phyloP scores from a whole-genome alignment of 1,139 yeast species.

The Waltiozyma sp. region DNA sequence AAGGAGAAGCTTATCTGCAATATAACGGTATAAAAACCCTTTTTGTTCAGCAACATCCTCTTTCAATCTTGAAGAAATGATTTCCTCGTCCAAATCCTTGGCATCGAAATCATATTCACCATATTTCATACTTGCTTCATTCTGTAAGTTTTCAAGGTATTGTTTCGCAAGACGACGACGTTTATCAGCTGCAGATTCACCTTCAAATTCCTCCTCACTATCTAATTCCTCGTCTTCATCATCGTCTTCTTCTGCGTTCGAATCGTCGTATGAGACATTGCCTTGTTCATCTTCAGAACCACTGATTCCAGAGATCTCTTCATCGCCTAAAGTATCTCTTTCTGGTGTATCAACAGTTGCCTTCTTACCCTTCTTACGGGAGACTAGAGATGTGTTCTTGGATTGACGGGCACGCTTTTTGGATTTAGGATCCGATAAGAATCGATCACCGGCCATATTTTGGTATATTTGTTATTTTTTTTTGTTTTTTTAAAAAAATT shows the following conservation, averaged over 20 bases:
- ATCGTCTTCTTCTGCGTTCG: constrained; percentile 23
- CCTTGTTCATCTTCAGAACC: constrained; percentile 18
- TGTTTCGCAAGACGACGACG: constrained; percentile 91
- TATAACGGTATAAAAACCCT: constrained; percentile 67
- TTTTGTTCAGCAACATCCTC: constrained; percentile 84
- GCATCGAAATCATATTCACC: constrained; percentile 58
- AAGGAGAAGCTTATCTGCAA: constrained; percentile 41
- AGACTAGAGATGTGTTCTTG: constrained; percentile 9
- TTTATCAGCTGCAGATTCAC: constrained; percentile 85
- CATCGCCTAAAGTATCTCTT: constrained; percentile 10
- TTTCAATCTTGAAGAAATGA: constrained; percentile 67
- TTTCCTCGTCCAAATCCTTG: constrained; percentile 82
- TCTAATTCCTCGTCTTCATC: constrained; percentile 37
- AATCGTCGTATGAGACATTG: constrained; percentile 24
- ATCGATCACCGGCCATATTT: constrained; percentile 44
- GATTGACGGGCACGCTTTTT: constrained; percentile 31
- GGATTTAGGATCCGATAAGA: constrained; percentile 50
- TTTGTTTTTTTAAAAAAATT: too few relatives aligned
- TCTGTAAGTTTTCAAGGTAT: constrained; percentile 69
- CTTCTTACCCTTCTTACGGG: constrained; percentile 6
- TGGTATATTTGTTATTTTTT: too few relatives aligned
- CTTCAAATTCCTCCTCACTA: constrained; percentile 59
- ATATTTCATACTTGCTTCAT: constrained; percentile 30
- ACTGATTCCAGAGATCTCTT: constrained; percentile 18
- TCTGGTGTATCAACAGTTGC: constrained; percentile 1